Evolutionary conservation across 805 yeast genomes (phyloP).

Genomic region (Naumovozyma castellii): DNA sequence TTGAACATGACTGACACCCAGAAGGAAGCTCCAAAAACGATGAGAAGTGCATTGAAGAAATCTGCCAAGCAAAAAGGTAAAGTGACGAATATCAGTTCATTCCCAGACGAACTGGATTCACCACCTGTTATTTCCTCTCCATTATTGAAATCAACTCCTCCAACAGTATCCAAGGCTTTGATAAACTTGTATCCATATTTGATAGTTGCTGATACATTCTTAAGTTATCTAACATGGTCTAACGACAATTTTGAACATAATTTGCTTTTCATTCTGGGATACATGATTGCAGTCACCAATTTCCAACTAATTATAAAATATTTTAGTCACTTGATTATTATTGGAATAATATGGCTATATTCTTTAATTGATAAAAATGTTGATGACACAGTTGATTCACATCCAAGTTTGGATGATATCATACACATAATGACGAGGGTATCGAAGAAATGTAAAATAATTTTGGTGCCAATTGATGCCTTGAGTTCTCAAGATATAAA

Average conservation of each 20-base stretch:
- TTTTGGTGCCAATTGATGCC: constrained; percentile 68
- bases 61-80: constrained; percentile 1
- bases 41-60: constrained; percentile 22
- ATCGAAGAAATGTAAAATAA: constrained; percentile 63
- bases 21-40: too few relatives aligned
- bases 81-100: constrained; percentile 3
- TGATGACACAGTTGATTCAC: constrained; percentile 47
- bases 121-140: constrained; percentile 52
- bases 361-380: constrained; percentile 49
- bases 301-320: constrained; percentile 71
- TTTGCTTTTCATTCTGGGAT: constrained; percentile 32
- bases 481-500: constrained; percentile 70
- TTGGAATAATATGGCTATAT: constrained; percentile 49
- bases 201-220: constrained; percentile 54
- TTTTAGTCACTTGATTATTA: constrained; percentile 70
- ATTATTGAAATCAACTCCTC: constrained; percentile 79
- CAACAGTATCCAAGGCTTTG: constrained; percentile 75
- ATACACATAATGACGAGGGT: constrained; percentile 68
- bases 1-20: too few relatives aligned
- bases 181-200: constrained; percentile 78
- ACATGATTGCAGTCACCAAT: constrained; percentile 55
- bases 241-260: constrained; percentile 68
- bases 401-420: constrained; percentile 82
- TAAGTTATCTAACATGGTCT: constrained; percentile 84
- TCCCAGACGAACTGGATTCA: constrained; percentile 1